These are phyloP conservation scores for Gamsiella multidivaricata DNA, from an alignment of 192 early-diverging fungal genomes.

Conservation along the genomic window DNA sequence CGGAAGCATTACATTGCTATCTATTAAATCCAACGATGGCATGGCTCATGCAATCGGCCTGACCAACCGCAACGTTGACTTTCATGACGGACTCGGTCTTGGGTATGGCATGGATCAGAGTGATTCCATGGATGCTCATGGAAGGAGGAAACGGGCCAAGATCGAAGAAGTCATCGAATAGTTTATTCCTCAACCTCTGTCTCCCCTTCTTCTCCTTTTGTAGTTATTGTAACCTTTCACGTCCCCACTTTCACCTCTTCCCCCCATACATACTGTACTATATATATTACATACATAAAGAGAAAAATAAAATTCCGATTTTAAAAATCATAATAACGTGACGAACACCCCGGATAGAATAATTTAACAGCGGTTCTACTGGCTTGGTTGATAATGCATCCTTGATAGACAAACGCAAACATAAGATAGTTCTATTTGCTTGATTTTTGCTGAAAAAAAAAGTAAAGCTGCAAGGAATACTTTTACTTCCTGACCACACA, in stretches of 20 bases:
- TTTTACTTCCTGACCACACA: too few relatives aligned
- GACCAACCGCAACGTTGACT: constrained; percentile 12
- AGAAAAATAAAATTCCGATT: too few relatives aligned
- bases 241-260: neutral
- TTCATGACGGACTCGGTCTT: constrained; percentile 7
- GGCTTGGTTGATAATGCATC: too few relatives aligned
- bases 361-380: too few relatives aligned
- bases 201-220: neutral
- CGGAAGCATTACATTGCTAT: constrained; percentile 26
- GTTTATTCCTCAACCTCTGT: neutral
- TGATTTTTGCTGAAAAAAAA: too few relatives aligned
- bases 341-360: too few relatives aligned
- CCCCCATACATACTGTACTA: too few relatives aligned
- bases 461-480: too few relatives aligned
- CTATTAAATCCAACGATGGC: constrained; percentile 22
- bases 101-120: constrained; percentile 6
- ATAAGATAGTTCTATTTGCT: too few relatives aligned
- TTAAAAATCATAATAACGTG: too few relatives aligned
- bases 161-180: constrained; percentile 36
- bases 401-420: too few relatives aligned
- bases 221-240: neutral
- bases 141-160: constrained; percentile 25
- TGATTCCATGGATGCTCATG: constrained; percentile 30
- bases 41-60: constrained; percentile 31
- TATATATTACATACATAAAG: too few relatives aligned